Percentiles rank a stretch among this genome's conserved stretches.
Conservation (phyloP, 176 grass and related monocot species). For the Aegilops tauschii region DNA sequence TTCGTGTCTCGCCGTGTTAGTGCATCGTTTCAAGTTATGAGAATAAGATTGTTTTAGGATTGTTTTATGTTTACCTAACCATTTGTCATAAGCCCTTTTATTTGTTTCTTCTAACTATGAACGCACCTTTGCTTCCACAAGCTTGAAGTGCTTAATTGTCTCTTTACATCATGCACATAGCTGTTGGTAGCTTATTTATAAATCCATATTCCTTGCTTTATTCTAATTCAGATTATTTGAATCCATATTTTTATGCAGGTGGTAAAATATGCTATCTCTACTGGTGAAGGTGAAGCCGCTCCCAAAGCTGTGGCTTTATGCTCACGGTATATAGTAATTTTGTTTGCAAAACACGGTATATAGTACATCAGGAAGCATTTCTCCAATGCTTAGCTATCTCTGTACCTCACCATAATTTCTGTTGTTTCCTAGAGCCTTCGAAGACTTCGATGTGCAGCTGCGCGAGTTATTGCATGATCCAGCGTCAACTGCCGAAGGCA, state of each 20-base stretch:
- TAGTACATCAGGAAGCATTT: background rate
- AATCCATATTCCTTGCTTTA: background rate
- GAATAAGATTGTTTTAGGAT: no score
- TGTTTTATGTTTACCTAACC: no score
- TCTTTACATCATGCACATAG: background rate
- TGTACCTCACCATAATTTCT: background rate
- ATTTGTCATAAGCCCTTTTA: no score
- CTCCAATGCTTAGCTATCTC: background rate
- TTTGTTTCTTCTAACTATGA: background rate
- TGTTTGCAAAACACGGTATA: background rate
- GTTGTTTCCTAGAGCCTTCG: background rate
- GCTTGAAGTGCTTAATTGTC: background rate
- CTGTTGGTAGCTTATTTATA: background rate
- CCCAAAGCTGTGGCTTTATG: background rate
- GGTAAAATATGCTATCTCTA: background rate
- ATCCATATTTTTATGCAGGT: background rate
- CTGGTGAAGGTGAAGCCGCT: background rate
- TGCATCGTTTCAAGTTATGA: no score
- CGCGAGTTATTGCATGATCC: background rate
- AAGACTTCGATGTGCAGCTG: background rate
- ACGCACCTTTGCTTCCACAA: background rate
- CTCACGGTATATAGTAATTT: background rate
- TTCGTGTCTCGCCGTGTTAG: no score
- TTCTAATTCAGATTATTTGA: background rate
- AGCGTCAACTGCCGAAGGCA: background rate